Base-by-base conservation (phyloP, 257 asterid species). In the Lycium ferocissimum region DNA sequence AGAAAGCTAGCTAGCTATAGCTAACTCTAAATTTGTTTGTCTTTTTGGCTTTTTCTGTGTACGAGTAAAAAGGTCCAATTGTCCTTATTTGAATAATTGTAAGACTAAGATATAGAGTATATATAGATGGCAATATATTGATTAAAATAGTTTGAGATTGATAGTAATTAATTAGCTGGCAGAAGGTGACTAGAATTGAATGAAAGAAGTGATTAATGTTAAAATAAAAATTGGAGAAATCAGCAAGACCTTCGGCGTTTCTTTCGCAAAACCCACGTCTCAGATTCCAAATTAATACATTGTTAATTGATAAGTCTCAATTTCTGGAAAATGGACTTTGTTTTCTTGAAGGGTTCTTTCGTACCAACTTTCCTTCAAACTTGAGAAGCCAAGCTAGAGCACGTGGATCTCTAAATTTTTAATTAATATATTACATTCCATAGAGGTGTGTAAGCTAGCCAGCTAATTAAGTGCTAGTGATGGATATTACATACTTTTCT, bases 201-300 rank as follows among this genome's bases (percentile, higher is more conserved):
- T 66, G 83, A 75, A n/a, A 85, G 71, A 83, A 70, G 57, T 35
- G 54, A 56, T 26, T 43, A 58, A 79, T 65, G 15, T 33, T 53
- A 81, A 84, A 66, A 83, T 61, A 61, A 71, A 76, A 70, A n/a
- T 59, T 17, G 57, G 61, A 38, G 6, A 88, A 87, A 54, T 87
- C 91, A 89, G 98, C 97, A 88, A 67, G 89, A 92, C 86, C 86
- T 20, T 81, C 97, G 96, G 90, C 97, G 95, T 72, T 87, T 91
- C 87, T 87, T 71, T 85, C 96, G 98, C 90, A 45, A 88, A 90
- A 78, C 89, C 92, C 93, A 95, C 98, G 96, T 93, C 95, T 83
- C 47, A 91, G 94, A 93, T 93, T 93, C 95, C 89, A 5, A 18
- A 62, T 43, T 26, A 62, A 61, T 3, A 75, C 85, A 67, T 33